Evolutionary conservation across 2,329 filamentous ascomycete genomes (phyloP), one percentile per base, ranked within the genome.

Genomic region (Colletotrichum brevisporum): DNA sequence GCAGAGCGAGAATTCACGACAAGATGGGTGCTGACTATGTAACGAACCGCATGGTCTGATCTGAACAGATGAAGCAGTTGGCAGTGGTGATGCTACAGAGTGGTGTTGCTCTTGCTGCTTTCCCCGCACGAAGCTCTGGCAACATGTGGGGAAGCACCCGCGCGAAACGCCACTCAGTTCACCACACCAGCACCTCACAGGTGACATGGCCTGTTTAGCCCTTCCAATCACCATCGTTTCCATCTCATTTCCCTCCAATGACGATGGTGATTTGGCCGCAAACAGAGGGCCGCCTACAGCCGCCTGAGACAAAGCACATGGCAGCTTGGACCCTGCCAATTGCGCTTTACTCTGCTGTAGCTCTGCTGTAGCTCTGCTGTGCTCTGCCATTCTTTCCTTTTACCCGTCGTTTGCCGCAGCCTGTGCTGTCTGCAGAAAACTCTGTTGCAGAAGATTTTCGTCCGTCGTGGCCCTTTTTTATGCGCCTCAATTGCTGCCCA

Each of bases 91-190:
- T 43, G 52, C 41, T 58, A 43, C 48, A 50, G 41, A 27, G 48
- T 50, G 48, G 18, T 41, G 57, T n/a, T 27, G 48, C 36, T 54
- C 31, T 47, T 21, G 36, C 45, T 60, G 55, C 50, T 61, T 66
- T 60, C 66, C 66, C 66, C 66, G 66, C 66, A 69, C 55, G 55
- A 61, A 69, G 66, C 66, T 66, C 62, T 61, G 62, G 31, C 66
- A 61, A 56, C 62, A 52, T 66, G 62, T 69, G 66, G 66, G 66
- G 66, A 45, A 55, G 62, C 26, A 54, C 16, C 18, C n/a, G 31
- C 10, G 31, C 31, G 41, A 51, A 43, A 52, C 50, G 24, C 13
- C 51, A 21, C 26, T 47, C 47, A 26, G 31, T 36, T 26, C 18
- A 48, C 48, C 43, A 26, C 48, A 27, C 24, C 45, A 53, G 24